Base-by-base conservation (phyloP, 73 alveolate species). In the Urostyla sp. region DNA sequence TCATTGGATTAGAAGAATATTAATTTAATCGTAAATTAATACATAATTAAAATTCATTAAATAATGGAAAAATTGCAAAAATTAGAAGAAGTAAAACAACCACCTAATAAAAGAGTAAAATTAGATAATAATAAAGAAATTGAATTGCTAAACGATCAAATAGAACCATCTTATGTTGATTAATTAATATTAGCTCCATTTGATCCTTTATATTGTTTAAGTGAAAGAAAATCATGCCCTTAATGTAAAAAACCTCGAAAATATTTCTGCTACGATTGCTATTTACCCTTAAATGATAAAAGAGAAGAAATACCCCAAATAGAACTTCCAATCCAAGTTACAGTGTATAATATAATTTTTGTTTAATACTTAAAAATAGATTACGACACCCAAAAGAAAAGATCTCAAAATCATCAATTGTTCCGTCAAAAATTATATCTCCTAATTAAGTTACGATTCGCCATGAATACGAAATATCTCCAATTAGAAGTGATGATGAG, bases 301-400 rank as follows among this genome's bases (percentile, higher is more conserved):
- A 44, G 67, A 15, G 57, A 44, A 4, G 32, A 34, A 0, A 59
- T 87, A 0, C 95, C 95, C 10, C 5, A 49, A 16, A 32, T 88
- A 0, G 37, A 58, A 18, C 85, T 88, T 10, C 95, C 95, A 23
- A 20, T 75, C 13, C 16, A 88, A 28, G 76, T 85, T 45, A 85
- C 93, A 23, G 85, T 85, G 87, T 75, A 55, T 24, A 59, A 18
- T 5, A 4, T 46, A n/a, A 27, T 3, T 28, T 23, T 20, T 16
- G 16, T 20, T 3, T 23, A 1, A 18, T 35, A 20, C 0, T 2
- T 16, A 44, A 20, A 23, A 27, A 13, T 55, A 74, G 84, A 1
- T 35, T 88, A 16, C 31, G 87, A 53, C 91, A 87, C 50, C 90
- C 88, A n/a, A 85, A 85, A 40, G 95, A 88, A 45, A 78, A 87